phyloP scores from a whole-genome alignment of 306 rosid genomes.

The Vigna unguiculata region DNA sequence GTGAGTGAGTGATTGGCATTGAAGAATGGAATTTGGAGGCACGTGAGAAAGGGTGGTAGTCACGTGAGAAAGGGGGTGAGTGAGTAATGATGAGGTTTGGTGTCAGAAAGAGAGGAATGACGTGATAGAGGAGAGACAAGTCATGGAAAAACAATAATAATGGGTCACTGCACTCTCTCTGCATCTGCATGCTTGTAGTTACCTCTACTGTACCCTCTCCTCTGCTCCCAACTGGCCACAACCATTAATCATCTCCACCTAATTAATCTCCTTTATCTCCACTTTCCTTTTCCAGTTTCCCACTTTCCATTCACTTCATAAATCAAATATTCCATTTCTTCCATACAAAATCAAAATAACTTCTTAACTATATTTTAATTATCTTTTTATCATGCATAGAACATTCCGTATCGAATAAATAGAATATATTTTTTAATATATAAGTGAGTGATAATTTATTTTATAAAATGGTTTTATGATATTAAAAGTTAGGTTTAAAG shows the following conservation, averaged over 20 bases:
- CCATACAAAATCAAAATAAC: no score
- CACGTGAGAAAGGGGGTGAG: conserved; percentile 41
- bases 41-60: background rate
- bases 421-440: no score
- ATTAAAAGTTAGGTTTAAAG: no score
- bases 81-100: conserved; percentile 43
- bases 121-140: conserved; percentile 46
- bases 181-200: conserved; percentile 12
- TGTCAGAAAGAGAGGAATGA: conserved; percentile 54
- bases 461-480: no score
- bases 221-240: background rate
- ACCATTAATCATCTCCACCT: background rate
- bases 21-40: background rate
- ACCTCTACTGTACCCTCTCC: background rate
- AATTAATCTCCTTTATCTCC: background rate
- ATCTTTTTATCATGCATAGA: no score
- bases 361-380: no score
- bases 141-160: conserved; percentile 4
- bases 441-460: no score
- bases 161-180: background rate
- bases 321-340: no score
- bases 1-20: background rate
- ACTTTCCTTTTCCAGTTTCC: background rate
- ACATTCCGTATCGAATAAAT: no score
- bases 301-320: no score